A percentile compares a stretch with the other conserved stretches of the same genome.
These are phyloP conservation scores for Rhodamnia rubescens DNA, from an alignment of 345 rosid genomes.

Conservation along the genomic window DNA sequence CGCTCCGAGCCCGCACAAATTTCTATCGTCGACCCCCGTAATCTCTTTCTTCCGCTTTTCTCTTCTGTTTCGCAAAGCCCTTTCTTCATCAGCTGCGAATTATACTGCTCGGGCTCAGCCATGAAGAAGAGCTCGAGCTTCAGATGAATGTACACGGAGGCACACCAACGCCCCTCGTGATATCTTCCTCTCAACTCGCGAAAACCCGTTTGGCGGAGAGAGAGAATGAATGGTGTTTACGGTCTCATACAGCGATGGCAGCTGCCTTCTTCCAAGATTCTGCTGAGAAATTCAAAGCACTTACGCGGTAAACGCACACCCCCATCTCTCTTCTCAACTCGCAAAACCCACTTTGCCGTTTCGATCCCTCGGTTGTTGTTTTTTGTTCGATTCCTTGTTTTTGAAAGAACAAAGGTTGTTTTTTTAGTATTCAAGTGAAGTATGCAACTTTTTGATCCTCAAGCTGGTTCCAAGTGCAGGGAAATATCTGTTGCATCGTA, in stretches of 20 bases:
- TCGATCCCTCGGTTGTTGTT: background rate
- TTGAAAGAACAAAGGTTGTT: background rate
- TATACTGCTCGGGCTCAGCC: background rate
- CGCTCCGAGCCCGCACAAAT: background rate
- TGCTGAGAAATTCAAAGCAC: slow-evolving; percentile 1
- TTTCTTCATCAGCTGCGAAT: background rate
- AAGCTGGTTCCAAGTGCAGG: slow-evolving; percentile 11
- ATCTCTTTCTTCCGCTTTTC: background rate
- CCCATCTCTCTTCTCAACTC: background rate
- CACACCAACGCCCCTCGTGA: background rate
- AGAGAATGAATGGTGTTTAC: slow-evolving; percentile 16
- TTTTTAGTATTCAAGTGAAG: background rate
- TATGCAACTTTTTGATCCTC: background rate
- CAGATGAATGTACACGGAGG: background rate
- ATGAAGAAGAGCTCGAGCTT: background rate
- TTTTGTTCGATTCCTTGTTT: background rate
- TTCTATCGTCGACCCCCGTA: background rate
- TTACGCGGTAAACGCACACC: slow-evolving; percentile 10
- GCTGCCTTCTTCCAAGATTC: slow-evolving; percentile 11
- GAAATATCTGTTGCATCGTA: background rate
- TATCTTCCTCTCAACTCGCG: background rate
- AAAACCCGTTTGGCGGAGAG: background rate
- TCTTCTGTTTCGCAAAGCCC: background rate
- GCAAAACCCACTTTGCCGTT: background rate
- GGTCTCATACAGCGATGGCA: slow-evolving; percentile 18